phyloP scores from a whole-genome alignment of 257 asterid genomes.

The Lithospermum erythrorhizon region DNA sequence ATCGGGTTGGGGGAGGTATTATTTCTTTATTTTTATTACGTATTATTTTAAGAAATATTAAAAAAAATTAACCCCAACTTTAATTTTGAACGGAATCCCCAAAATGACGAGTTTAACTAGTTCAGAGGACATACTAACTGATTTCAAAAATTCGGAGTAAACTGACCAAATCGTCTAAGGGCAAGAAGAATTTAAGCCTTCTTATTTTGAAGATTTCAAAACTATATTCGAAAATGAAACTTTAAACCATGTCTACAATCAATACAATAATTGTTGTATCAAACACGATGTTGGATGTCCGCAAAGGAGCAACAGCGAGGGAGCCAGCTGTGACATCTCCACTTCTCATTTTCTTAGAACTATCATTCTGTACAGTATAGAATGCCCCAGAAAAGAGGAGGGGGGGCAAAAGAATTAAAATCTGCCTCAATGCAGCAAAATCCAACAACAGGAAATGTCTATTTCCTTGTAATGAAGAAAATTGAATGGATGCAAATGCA shows the following conservation, averaged over 20 bases:
- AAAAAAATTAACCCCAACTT: no score
- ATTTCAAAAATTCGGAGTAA: no score
- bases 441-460: slow-evolving; percentile 1
- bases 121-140: no score
- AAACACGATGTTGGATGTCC: slow-evolving; percentile 9
- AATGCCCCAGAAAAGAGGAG: slow-evolving; percentile 10
- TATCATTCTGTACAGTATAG: slow-evolving; percentile 27
- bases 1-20: no score
- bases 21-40: no score
- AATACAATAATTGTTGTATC: slow-evolving; percentile 10
- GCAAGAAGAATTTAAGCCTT: no score
- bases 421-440: slow-evolving; percentile 4
- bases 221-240: no score
- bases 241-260: slow-evolving; percentile 8
- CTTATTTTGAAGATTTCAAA: no score
- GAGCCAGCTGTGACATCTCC: slow-evolving; percentile 11
- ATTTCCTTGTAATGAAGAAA: slow-evolving; percentile 7
- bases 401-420: slow-evolving; percentile 13
- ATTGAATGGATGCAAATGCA: neutral
- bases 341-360: slow-evolving; percentile 9
- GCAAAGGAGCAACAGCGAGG: slow-evolving; percentile 5
- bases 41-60: no score
- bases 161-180: no score
- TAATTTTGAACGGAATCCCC: no score
- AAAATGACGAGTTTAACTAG: no score